A percentile compares a stretch with the other conserved stretches of the same genome.
These are phyloP conservation scores for Trypanosoma congolense DNA, from an alignment of 208 protist genomes.

Conservation along the genomic window DNA sequence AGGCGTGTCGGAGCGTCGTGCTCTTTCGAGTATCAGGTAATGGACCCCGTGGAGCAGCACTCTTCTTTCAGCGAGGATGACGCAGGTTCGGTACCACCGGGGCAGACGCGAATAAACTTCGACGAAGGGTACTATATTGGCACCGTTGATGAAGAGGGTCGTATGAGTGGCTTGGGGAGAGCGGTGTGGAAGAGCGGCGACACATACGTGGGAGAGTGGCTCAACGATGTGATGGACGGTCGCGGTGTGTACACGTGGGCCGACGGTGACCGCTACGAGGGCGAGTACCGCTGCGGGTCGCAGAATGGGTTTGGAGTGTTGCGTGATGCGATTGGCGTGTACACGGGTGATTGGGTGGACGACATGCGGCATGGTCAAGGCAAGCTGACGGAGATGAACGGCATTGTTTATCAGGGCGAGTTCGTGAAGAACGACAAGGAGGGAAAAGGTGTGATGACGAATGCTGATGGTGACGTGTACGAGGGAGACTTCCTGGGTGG, in stretches of 20 bases:
- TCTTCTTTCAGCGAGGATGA: conserved; percentile 4
- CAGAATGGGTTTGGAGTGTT: conserved; percentile 78
- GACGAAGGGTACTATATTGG: conserved; percentile 77
- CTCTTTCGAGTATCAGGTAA: too few relatives aligned
- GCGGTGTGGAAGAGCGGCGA: conserved; percentile 77
- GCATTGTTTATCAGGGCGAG: conserved; percentile 61
- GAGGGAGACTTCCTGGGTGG: conserved; percentile 74
- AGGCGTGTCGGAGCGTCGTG: too few relatives aligned
- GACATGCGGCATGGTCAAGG: conserved; percentile 83
- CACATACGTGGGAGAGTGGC: conserved; percentile 77
- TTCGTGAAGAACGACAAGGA: conserved; percentile 77
- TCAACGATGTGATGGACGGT: conserved; percentile 65
- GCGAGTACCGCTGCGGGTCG: conserved; percentile 51
- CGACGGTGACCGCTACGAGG: conserved; percentile 70
- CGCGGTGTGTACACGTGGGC: conserved; percentile 74
- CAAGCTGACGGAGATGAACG: conserved; percentile 50
- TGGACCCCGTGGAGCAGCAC: not conserved
- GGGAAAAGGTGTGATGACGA: conserved; percentile 67
- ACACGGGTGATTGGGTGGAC: conserved; percentile 80
- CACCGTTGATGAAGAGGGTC: conserved; percentile 58
- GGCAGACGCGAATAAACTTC: conserved; percentile 55
- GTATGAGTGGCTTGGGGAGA: conserved; percentile 72
- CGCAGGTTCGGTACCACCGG: conserved; percentile 22
- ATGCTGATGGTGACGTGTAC: conserved; percentile 73
- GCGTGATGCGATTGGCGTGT: conserved; percentile 70